A percentile compares a stretch with the other conserved stretches of the same genome.
These are phyloP conservation scores for Neurospora discreta DNA, from an alignment of 495 filamentous ascomycete species.

Conservation along the genomic window DNA sequence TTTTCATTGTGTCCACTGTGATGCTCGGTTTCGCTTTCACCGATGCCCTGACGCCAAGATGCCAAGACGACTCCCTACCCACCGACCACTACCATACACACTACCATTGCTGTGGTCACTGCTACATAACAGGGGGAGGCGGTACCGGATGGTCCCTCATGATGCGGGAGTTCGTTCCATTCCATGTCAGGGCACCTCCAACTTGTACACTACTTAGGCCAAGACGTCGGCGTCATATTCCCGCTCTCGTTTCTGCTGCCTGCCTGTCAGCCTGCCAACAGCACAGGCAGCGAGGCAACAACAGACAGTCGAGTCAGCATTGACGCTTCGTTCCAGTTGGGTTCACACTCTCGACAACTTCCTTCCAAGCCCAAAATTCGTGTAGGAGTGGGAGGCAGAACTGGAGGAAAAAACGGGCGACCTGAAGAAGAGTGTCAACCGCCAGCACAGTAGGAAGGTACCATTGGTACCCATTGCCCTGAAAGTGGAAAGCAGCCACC, in stretches of 20 bases:
- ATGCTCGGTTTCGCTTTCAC: neutral
- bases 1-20: neutral
- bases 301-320: neutral
- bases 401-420: neutral
- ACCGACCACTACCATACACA: too few species aligned
- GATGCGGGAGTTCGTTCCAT: neutral
- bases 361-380: neutral
- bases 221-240: neutral
- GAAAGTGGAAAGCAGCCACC: neutral
- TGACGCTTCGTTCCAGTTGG: neutral
- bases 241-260: neutral
- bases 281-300: too few species aligned
- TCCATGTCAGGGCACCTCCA: neutral
- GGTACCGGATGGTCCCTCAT: neutral
- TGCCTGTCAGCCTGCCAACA: neutral
- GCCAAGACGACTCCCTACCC: neutral
- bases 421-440: neutral
- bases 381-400: neutral
- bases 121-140: neutral
- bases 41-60: neutral
- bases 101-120: neutral
- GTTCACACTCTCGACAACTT: neutral
- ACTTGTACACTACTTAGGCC: neutral
- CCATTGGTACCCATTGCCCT: neutral
- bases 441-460: neutral